phyloP scores from a whole-genome alignment of 768 basidiomycete genomes.

The Arthromyces matolae region DNA sequence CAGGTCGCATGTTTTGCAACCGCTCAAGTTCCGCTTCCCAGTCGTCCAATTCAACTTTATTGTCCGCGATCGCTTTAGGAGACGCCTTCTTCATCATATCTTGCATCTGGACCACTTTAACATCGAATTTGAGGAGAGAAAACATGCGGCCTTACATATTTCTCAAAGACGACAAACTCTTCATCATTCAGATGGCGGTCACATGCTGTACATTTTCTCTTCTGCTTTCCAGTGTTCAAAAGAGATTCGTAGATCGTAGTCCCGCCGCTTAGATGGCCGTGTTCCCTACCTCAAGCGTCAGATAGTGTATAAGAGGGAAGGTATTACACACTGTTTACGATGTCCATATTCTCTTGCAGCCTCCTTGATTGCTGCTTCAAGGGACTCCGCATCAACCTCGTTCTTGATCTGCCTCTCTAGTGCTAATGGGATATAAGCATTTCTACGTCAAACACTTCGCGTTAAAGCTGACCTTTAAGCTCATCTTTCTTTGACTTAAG shows the following conservation, averaged over 20 bases:
- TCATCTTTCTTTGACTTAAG: conserved; percentile 61
- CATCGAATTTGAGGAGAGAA: conserved; percentile 11
- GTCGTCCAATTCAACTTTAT: conserved; percentile 43
- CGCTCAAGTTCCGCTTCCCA: conserved; percentile 61
- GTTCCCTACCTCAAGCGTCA: conserved; percentile 19
- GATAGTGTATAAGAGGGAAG: neutral
- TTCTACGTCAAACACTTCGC: neutral
- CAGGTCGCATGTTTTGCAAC: conserved; percentile 57
- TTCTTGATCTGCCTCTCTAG: conserved; percentile 44
- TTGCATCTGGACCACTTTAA: conserved; percentile 45
- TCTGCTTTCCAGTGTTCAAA: conserved; percentile 53
- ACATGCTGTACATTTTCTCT: conserved; percentile 75
- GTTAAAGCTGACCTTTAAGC: conserved; percentile 51
- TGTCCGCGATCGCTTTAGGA: conserved; percentile 40
- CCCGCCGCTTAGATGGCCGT: conserved; percentile 27
- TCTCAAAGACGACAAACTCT: conserved; percentile 59
- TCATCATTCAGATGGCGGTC: conserved; percentile 58
- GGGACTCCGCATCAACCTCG: conserved; percentile 28
- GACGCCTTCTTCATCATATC: conserved; percentile 56
- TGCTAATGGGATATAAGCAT: conserved; percentile 27
- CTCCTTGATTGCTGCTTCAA: conserved; percentile 49
- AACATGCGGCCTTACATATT: conserved; percentile 53
- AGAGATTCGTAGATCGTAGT: conserved; percentile 49
- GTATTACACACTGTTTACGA: conserved; percentile 38
- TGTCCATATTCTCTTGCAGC: conserved; percentile 40